Base-by-base conservation (phyloP, 169 alveolate species). In the Plasmodium sp. region DNA sequence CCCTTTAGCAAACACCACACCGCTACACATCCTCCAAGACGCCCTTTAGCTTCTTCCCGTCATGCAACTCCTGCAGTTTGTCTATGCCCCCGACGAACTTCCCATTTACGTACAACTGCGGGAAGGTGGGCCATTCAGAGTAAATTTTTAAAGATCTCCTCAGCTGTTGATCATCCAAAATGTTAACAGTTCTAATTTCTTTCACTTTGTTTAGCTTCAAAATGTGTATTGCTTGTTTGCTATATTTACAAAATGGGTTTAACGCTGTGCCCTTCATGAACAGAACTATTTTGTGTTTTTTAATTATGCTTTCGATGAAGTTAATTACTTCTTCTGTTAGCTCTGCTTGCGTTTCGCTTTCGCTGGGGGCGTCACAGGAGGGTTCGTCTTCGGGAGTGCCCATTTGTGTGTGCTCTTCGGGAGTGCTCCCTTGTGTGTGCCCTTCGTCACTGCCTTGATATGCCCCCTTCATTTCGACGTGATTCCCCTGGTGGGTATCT, bases 51-150 rank as follows among this genome's bases (percentile, higher is more conserved):
- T 97, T 72, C 6, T 98, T 98, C 43, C 96, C 97, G 75, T 94
- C 96, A 91, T 98, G 99, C 98, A 98, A 97, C 73, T 97, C 98
- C 43, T 94, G 94, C 58, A 98, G 73, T 79, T 98, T 97, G 94
- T 98, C 99, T 91, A 98, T 96, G 10, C 99, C 99, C 16, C 99
- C 99, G 36, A 98, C 51, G 82, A 96, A 90, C 80, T 98, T 95
- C 73, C 96, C 96, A 12, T 98, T 97, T 1, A 98, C 96, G 95
- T 98, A 98, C 67, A 98, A 96, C 86, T 98, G 98, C n/a, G 99
- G 99, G 83, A 97, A 97, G 5, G 99, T 98, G 6, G 99, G 99
- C 99, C 99, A 98, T 80, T 98, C 97, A 9, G 99, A 97, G 85
- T 96, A 98, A 74, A 95, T 97, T 95, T 98, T 98, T 81, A 98